These are phyloP conservation scores for Zychaea mexicana DNA, from an alignment of 371 early-diverging fungal genomes.

Conservation along the genomic window DNA sequence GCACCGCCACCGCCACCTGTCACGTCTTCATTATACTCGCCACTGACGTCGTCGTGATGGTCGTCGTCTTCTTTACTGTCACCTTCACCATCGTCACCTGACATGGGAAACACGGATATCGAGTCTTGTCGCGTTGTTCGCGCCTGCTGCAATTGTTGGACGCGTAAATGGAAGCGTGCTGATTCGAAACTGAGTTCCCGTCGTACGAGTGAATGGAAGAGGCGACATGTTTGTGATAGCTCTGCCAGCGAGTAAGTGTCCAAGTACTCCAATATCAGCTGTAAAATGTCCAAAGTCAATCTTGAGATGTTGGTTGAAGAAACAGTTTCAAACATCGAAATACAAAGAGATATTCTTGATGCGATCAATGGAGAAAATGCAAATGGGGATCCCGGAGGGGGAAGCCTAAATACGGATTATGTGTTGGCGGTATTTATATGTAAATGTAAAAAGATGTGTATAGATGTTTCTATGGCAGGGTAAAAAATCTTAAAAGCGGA, in stretches of 20 bases:
- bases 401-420: too few relatives aligned
- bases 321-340: neutral
- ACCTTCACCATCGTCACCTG: neutral
- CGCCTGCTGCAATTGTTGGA: neutral
- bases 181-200: constrained; percentile 14
- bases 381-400: too few relatives aligned
- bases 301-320: neutral
- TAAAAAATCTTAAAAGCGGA: too few relatives aligned
- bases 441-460: too few relatives aligned
- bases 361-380: too few relatives aligned
- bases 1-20: too few relatives aligned
- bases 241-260: constrained; percentile 19
- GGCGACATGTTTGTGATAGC: constrained; percentile 16
- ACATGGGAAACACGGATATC: neutral
- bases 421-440: too few relatives aligned
- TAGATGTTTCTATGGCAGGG: too few relatives aligned
- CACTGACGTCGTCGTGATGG: too few relatives aligned
- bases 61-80: neutral
- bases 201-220: constrained; percentile 13
- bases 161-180: constrained; percentile 2
- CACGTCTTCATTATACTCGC: too few relatives aligned
- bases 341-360: too few relatives aligned
- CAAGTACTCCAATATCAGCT: constrained; percentile 10
- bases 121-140: neutral
- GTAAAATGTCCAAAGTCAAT: constrained; percentile 16